Evolutionary conservation across 139 green algal genomes (phyloP).

Genomic region (Tetradesmus lagerheimii): DNA sequence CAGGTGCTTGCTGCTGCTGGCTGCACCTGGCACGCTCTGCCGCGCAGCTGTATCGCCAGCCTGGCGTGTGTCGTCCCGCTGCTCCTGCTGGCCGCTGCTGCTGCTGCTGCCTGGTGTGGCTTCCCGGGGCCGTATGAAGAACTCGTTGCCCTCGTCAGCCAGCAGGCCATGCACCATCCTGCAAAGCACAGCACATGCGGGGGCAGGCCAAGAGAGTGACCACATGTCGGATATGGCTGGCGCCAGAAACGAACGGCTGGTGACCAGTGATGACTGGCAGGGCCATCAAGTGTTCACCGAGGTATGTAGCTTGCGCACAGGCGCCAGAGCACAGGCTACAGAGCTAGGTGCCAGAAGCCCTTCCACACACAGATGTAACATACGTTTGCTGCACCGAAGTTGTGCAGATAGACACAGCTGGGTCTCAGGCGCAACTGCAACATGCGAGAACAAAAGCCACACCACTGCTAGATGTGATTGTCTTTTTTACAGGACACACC

Average conservation of each 20-base stretch:
- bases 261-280: too few species aligned
- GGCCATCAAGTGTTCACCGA: too few species aligned
- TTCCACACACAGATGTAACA: too few species aligned
- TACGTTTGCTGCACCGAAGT: too few species aligned
- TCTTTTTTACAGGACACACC: not conserved
- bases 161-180: constrained; percentile 91
- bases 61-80: not conserved
- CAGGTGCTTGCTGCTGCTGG: constrained; percentile 5
- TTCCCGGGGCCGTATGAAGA: constrained; percentile 82
- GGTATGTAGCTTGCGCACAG: too few species aligned
- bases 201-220: too few species aligned
- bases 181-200: not conserved
- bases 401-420: too few species aligned
- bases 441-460: not conserved
- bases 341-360: too few species aligned
- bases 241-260: too few species aligned
- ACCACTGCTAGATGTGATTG: not conserved
- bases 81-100: not conserved
- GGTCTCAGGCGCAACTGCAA: not conserved
- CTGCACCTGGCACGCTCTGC: not conserved
- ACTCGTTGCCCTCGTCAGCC: constrained; percentile 78
- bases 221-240: too few species aligned
- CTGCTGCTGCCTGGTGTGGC: constrained; percentile 2
- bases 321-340: too few species aligned
- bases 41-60: not conserved